phyloP scores from a whole-genome alignment of 306 rosid genomes.

The Heteromeles arbutifolia region DNA sequence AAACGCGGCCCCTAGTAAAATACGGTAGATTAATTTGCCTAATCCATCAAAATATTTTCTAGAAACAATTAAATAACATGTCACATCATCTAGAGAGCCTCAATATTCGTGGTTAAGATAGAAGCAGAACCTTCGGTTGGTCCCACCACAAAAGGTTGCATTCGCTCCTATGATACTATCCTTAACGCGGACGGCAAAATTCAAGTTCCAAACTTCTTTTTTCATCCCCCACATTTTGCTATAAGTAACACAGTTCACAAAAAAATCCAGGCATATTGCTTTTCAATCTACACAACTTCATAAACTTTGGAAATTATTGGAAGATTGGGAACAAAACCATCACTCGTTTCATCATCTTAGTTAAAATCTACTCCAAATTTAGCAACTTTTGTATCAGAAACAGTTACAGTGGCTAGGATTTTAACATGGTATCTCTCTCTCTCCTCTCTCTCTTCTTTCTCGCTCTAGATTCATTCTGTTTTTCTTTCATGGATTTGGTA shows the following conservation, averaged over 20 bases:
- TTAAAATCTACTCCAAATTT: background rate
- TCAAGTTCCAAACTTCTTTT: background rate
- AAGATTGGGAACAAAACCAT: background rate
- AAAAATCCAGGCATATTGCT: background rate
- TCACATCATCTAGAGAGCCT: too few relatives aligned
- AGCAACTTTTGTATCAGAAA: background rate
- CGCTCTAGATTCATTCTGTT: background rate
- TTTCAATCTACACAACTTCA: background rate
- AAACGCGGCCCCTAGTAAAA: too few relatives aligned
- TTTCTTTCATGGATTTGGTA: background rate
- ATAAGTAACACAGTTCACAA: background rate
- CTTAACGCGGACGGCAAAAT: background rate
- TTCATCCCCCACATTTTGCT: background rate
- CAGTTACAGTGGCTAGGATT: background rate
- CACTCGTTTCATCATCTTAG: background rate
- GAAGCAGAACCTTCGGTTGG: background rate
- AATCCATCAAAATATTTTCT: too few relatives aligned
- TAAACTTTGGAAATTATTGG: background rate
- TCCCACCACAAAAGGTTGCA: background rate
- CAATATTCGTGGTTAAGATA: background rate
- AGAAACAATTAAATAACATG: too few relatives aligned
- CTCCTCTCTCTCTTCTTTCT: background rate
- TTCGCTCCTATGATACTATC: background rate
- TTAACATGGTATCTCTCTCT: constrained; percentile 4
- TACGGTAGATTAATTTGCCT: too few relatives aligned